Evolutionary conservation across 148 eudicot genomes (phyloP).

Genomic region (Vaccinium macrocarpon): DNA sequence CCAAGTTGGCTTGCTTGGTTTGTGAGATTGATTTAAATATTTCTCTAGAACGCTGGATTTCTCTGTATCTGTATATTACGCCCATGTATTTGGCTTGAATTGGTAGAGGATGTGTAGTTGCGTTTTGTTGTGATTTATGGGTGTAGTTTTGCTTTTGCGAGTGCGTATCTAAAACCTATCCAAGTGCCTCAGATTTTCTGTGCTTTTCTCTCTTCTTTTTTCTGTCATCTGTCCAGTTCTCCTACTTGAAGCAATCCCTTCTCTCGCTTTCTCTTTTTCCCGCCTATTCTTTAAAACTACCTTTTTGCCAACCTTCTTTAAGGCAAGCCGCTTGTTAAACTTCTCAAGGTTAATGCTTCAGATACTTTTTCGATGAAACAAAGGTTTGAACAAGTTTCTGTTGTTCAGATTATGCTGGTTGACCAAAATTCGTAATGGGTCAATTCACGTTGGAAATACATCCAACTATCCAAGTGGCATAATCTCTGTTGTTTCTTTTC

Average conservation of each 20-base stretch:
- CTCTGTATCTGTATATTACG: neutral
- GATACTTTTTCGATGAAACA: neutral
- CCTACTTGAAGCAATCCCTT: neutral
- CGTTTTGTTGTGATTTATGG: neutral
- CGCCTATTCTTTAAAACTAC: neutral
- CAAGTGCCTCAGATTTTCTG: neutral
- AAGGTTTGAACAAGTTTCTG: neutral
- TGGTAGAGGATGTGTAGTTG: neutral
- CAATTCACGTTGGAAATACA: neutral
- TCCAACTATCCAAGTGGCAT: neutral
- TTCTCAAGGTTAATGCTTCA: neutral
- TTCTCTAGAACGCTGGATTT: neutral
- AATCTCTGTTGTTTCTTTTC: neutral
- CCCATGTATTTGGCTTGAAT: neutral
- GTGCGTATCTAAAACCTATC: neutral
- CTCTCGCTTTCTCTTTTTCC: neutral
- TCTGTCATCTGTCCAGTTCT: neutral
- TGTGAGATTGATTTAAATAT: neutral
- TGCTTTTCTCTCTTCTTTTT: neutral
- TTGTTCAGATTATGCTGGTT: neutral
- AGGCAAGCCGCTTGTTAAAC: neutral
- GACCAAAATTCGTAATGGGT: neutral
- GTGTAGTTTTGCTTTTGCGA: neutral
- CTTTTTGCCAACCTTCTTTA: neutral
- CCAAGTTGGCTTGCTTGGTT: neutral